Evolutionary conservation across 2,329 filamentous ascomycete genomes (phyloP).

Genomic region (Fusarium sp.): DNA sequence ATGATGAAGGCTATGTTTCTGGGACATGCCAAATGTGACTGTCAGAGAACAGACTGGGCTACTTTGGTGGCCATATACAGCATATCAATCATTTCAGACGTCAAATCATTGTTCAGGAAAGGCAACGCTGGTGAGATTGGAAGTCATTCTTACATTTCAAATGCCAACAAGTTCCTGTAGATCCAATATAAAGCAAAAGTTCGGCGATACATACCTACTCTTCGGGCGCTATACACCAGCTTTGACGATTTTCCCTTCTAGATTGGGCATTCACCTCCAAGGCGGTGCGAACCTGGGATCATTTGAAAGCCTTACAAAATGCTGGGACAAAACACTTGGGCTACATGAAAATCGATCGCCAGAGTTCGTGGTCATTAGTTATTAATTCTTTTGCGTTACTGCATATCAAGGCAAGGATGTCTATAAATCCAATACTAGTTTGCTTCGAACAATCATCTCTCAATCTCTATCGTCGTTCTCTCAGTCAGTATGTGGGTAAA

Average conservation of each 20-base stretch:
- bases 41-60: rapidly evolving
- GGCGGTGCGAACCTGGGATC: background rate
- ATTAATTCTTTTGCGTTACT: rapidly evolving
- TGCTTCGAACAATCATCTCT: rapidly evolving
- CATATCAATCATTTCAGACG: background rate
- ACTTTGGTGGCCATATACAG: background rate
- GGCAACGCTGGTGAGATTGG: no score
- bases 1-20: background rate
- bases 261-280: background rate
- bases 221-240: background rate
- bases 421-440: no score
- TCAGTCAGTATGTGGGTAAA: no score
- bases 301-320: no score
- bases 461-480: background rate
- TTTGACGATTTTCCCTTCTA: background rate
- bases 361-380: background rate
- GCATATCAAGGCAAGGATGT: background rate
- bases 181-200: background rate
- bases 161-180: background rate
- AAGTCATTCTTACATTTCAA: rapidly evolving
- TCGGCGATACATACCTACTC: no score
- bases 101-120: rapidly evolving
- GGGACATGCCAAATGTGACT: background rate
- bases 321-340: rapidly evolving
- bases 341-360: background rate